Percentiles rank a stretch among this genome's conserved stretches.
phyloP scores from a whole-genome alignment of 805 yeast species.

The Barnettozyma botsteinii region DNA sequence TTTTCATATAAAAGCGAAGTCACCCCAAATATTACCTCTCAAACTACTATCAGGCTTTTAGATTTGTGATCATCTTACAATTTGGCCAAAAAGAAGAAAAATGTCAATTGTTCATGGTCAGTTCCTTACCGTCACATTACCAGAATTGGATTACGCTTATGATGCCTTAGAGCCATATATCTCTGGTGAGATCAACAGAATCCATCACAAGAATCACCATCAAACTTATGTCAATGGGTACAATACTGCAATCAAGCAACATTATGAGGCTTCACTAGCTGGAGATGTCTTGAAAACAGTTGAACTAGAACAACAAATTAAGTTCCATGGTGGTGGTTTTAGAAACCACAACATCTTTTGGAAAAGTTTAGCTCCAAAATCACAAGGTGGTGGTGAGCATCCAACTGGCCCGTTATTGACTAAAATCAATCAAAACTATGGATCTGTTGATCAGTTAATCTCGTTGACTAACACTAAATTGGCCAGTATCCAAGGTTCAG shows the following conservation, averaged over 20 bases:
- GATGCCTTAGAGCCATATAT: slow-evolving; percentile 83
- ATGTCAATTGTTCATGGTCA: not conserved
- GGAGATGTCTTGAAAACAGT: slow-evolving; percentile 56
- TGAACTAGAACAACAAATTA: slow-evolving; percentile 66
- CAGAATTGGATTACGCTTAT: slow-evolving; percentile 78
- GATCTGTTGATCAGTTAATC: slow-evolving; percentile 68
- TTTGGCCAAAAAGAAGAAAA: not conserved
- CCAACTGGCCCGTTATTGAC: slow-evolving; percentile 51
- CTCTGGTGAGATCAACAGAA: slow-evolving; percentile 79
- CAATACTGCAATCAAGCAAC: slow-evolving; percentile 71
- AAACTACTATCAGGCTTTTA: too few species aligned
- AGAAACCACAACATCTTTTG: slow-evolving; percentile 82
- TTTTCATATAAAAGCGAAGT: not conserved
- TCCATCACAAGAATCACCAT: slow-evolving; percentile 87
- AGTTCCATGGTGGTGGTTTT: slow-evolving; percentile 91
- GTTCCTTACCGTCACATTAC: slow-evolving; percentile 47
- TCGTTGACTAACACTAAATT: slow-evolving; percentile 58
- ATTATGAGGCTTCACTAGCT: slow-evolving; percentile 53
- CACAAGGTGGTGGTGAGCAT: slow-evolving; percentile 69
- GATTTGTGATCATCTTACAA: too few species aligned
- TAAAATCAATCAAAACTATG: slow-evolving; percentile 59
- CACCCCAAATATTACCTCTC: not conserved
- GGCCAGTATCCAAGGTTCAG: slow-evolving; percentile 91
- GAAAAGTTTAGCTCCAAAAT: slow-evolving; percentile 77
- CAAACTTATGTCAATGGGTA: slow-evolving; percentile 86